phyloP scores from a whole-genome alignment of 352 stramenopile species.

The Lagenidium sp. region DNA sequence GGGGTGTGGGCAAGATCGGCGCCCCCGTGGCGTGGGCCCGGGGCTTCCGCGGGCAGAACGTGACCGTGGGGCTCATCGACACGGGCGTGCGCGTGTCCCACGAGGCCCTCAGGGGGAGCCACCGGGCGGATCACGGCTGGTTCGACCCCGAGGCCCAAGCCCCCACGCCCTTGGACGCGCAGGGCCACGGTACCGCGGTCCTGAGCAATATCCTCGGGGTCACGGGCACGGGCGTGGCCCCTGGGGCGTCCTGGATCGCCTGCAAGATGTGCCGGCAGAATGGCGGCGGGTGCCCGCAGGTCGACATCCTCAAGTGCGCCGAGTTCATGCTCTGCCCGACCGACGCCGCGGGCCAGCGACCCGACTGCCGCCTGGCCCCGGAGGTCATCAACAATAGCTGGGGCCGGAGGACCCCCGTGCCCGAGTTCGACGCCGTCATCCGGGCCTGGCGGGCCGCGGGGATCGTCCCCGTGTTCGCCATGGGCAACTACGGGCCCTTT shows the following conservation, averaged over 20 bases:
- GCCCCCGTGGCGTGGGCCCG: conserved; percentile 4
- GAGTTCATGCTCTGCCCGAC: conserved; percentile 39
- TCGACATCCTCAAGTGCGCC: conserved; percentile 25
- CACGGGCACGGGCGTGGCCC: conserved; percentile 23
- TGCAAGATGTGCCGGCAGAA: conserved; percentile 20
- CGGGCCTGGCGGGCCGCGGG: conserved; percentile 38
- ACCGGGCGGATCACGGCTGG: conserved; percentile 35
- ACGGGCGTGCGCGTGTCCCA: conserved; percentile 31
- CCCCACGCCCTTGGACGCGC: conserved; percentile 18
- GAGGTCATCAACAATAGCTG: conserved; percentile 57
- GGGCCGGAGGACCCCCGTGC: conserved; percentile 29
- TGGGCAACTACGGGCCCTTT: conserved; percentile 29
- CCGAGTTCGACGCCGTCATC: conserved; percentile 12
- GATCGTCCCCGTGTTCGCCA: conserved; percentile 47
- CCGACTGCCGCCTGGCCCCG: conserved; percentile 28
- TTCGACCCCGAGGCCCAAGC: conserved; percentile 28
- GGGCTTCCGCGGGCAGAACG: conserved; percentile 10
- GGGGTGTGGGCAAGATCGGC: conserved; percentile 7
- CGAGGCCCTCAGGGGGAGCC: conserved; percentile 19
- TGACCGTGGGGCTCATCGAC: conserved; percentile 21
- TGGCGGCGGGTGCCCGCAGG: conserved; percentile 20
- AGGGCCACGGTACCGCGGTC: conserved; percentile 26
- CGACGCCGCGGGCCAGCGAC: conserved; percentile 12
- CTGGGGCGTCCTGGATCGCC: conserved; percentile 25
- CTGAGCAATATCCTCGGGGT: conserved; percentile 22